Conservation (phyloP, 805 yeast genomes). For the Barnettozyma populi region DNA sequence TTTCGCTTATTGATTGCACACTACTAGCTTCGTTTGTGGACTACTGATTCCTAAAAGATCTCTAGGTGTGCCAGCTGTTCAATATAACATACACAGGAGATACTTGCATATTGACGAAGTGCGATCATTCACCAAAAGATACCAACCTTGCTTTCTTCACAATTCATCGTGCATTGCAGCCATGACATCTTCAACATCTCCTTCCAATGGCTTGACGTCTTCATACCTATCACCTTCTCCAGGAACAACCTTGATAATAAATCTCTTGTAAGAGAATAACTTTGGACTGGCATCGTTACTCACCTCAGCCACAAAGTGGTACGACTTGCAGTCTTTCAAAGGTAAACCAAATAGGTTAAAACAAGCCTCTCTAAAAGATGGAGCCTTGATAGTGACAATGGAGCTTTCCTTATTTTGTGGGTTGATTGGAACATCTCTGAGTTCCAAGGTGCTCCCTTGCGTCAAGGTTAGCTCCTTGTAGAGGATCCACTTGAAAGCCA, state of each 20-base stretch:
- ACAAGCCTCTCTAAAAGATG: slow-evolving; percentile 10
- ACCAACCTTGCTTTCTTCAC: neutral
- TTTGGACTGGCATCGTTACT: neutral
- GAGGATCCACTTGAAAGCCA: slow-evolving; percentile 26
- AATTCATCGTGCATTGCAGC: slow-evolving; percentile 3
- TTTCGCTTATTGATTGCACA: too few relatives aligned
- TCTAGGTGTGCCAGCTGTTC: too few relatives aligned
- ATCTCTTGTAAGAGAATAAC: slow-evolving; percentile 1
- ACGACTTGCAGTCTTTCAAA: slow-evolving; percentile 13
- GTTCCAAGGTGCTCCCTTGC: slow-evolving; percentile 20
- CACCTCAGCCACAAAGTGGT: slow-evolving; percentile 24
- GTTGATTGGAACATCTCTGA: slow-evolving; percentile 14
- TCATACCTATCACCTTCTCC: slow-evolving; percentile 1
- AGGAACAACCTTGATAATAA: slow-evolving; percentile 1
- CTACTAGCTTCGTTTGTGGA: too few relatives aligned
- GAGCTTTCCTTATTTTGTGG: slow-evolving; percentile 10
- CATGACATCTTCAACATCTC: neutral
- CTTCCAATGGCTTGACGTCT: neutral
- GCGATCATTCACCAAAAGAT: too few relatives aligned
- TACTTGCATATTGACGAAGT: too few relatives aligned
- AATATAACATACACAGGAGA: too few relatives aligned
- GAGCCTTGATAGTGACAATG: slow-evolving; percentile 12
- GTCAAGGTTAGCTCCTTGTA: slow-evolving; percentile 22
- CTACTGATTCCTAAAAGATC: too few relatives aligned
- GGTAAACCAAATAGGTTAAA: slow-evolving; percentile 9